A percentile compares a stretch with the other conserved stretches of the same genome.
phyloP scores from a whole-genome alignment of 352 stramenopile species.

The Aphanomyces euteiches region DNA sequence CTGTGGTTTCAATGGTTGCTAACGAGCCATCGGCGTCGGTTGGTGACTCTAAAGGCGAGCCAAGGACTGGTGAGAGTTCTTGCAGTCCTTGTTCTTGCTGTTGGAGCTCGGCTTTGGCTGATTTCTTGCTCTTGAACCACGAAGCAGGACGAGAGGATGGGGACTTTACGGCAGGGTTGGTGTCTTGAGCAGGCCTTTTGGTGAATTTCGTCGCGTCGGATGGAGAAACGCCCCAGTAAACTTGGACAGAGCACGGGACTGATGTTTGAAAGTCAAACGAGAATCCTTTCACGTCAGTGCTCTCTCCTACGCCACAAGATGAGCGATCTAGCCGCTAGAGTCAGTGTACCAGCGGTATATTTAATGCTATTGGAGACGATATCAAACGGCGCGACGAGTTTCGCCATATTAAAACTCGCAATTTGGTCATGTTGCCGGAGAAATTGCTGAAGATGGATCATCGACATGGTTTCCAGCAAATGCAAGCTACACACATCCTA shows the following conservation, averaged over 20 bases:
- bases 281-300: background rate
- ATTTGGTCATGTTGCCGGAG: slow-evolving; percentile 23
- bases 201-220: background rate
- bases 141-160: no score
- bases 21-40: no score
- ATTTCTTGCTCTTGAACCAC: no score
- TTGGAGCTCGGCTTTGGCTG: no score
- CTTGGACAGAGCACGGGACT: background rate
- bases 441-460: slow-evolving; percentile 19
- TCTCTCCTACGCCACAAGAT: background rate
- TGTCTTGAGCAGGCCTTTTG: no score
- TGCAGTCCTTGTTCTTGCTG: no score
- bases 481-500: slow-evolving; percentile 5
- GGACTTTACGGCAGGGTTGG: background rate
- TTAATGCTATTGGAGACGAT: background rate
- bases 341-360: background rate
- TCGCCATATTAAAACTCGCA: background rate
- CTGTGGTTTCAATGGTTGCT: no score
- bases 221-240: background rate
- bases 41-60: no score
- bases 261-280: slow-evolving; percentile 10
- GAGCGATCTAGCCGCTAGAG: background rate
- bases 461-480: slow-evolving; percentile 12
- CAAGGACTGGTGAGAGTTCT: no score
- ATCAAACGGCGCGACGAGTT: slow-evolving; percentile 17